phyloP scores from a whole-genome alignment of 129 eudicot genomes.

The Kitagawia praeruptora region DNA sequence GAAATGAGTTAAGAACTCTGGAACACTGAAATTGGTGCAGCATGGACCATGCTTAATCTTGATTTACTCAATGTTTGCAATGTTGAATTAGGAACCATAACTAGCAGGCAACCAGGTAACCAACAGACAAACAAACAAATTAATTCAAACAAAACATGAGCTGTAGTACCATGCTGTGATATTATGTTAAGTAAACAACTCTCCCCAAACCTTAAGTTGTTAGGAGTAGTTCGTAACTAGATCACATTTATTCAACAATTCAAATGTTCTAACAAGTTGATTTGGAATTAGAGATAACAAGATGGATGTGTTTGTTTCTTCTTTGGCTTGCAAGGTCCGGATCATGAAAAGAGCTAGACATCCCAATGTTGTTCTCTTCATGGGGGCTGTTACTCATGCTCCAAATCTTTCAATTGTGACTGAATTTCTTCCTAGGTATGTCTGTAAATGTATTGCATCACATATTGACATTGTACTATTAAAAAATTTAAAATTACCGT shows the following conservation, averaged over 20 bases:
- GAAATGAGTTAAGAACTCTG: not conserved
- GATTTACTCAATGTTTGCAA: not conserved
- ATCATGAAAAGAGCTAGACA: conserved; percentile 93
- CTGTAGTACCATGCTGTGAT: no score
- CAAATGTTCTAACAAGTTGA: not conserved
- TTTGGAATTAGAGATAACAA: not conserved
- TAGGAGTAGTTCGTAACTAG: no score
- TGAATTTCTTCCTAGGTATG: conserved; percentile 98
- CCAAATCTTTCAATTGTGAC: conserved; percentile 97
- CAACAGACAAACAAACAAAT: no score
- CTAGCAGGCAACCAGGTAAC: not conserved
- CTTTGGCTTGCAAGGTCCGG: conserved; percentile 52
- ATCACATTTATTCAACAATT: not conserved
- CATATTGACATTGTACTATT: conserved; percentile 3
- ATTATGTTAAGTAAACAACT: no score
- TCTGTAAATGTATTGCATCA: conserved; percentile 6
- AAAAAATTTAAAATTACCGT: not conserved
- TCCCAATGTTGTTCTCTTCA: conserved; percentile 97
- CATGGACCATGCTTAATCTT: conserved; percentile 1
- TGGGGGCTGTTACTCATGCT: conserved; percentile 96
- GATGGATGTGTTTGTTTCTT: not conserved
- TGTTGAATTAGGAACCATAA: not conserved
- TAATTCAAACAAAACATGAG: no score
- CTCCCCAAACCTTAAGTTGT: no score
- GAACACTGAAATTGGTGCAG: not conserved